These are phyloP conservation scores for Fonsecaea monophora DNA, from an alignment of 2,329 filamentous ascomycete genomes.

Conservation along the genomic window DNA sequence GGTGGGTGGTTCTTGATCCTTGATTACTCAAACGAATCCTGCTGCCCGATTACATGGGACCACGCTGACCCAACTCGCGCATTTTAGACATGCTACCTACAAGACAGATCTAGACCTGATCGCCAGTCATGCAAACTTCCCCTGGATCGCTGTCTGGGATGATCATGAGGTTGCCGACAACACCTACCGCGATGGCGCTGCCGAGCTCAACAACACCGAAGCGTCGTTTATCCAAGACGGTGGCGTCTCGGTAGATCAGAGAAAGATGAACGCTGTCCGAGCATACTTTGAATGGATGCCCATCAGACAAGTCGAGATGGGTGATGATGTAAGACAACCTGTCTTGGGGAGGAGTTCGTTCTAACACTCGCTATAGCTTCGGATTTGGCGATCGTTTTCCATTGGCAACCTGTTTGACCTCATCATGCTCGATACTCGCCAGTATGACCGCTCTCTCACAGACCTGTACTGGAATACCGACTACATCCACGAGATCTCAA, in stretches of 20 bases:
- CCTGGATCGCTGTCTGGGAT: constrained; percentile 71
- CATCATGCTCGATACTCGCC: constrained; percentile 71
- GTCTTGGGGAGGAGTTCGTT: constrained; percentile 34
- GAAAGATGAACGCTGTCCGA: constrained; percentile 75
- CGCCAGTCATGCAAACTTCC: constrained; percentile 61
- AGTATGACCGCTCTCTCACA: constrained; percentile 72
- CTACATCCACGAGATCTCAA: constrained; percentile 67
- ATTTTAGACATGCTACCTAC: constrained; percentile 58
- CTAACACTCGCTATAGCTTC: constrained; percentile 48
- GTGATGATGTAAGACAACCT: constrained; percentile 59
- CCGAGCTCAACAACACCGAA: constrained; percentile 69
- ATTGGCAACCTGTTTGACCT: constrained; percentile 71
- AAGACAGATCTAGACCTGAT: constrained; percentile 67
- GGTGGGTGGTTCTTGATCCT: constrained; percentile 39
- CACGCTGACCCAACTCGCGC: not conserved
- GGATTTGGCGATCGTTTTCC: constrained; percentile 71
- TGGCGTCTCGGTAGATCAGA: constrained; percentile 70
- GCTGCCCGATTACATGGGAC: not conserved
- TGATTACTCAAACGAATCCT: not conserved
- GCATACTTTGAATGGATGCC: constrained; percentile 50
- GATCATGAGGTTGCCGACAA: constrained; percentile 71
- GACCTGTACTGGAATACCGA: constrained; percentile 65
- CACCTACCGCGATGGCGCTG: constrained; percentile 67
- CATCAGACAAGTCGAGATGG: constrained; percentile 67
- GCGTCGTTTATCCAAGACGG: constrained; percentile 65